Conservation (phyloP, 2,329 filamentous ascomycete species). For the Bertia moriformis region DNA sequence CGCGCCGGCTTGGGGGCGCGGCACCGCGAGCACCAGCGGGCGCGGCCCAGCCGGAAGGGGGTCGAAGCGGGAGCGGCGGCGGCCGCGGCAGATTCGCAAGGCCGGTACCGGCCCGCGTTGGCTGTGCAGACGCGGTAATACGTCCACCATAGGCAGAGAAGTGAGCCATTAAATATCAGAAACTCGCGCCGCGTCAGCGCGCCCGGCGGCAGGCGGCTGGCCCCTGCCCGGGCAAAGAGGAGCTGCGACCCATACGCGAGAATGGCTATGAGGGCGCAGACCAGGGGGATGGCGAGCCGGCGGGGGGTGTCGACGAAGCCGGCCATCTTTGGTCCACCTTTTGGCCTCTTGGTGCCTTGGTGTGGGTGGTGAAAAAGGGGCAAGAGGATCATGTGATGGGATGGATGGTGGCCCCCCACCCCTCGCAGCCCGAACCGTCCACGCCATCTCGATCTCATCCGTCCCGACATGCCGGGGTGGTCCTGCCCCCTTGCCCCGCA, state of each 20-base stretch:
- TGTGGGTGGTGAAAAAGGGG: no score
- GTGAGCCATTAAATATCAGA: conserved; percentile 49
- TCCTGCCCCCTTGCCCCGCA: no score
- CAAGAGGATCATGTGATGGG: no score
- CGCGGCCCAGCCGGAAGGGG: not conserved
- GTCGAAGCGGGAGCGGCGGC: conserved; percentile 8
- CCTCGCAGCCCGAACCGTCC: no score
- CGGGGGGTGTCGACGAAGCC: conserved; percentile 15
- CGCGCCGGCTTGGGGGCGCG: conserved; percentile 59
- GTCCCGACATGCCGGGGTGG: no score
- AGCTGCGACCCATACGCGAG: conserved; percentile 60
- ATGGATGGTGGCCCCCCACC: no score
- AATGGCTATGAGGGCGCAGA: conserved; percentile 51
- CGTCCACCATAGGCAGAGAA: conserved; percentile 51
- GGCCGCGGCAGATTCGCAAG: conserved; percentile 7
- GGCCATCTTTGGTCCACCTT: no score
- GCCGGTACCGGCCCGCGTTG: conserved; percentile 37
- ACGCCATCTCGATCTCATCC: no score
- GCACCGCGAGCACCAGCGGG: conserved; percentile 64
- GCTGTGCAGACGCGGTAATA: conserved; percentile 49
- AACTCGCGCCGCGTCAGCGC: conserved; percentile 42
- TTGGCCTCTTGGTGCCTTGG: no score
- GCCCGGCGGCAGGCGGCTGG: conserved; percentile 41
- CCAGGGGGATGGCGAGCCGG: conserved; percentile 50
- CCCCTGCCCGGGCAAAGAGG: conserved; percentile 43